phyloP scores from a whole-genome alignment of 345 rosid species.

The Populus davidiana region DNA sequence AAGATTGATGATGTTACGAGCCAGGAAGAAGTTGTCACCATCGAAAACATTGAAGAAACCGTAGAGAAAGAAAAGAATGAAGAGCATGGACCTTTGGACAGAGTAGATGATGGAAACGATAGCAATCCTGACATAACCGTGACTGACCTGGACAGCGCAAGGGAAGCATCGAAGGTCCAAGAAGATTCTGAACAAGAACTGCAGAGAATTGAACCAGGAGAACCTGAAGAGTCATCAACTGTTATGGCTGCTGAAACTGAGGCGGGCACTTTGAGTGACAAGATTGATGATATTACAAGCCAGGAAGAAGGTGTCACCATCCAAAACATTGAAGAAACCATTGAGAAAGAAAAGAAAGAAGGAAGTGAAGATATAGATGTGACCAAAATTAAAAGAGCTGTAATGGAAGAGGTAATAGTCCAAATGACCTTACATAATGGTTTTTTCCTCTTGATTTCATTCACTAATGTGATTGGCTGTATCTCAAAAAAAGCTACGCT shows the following conservation, averaged over 20 bases:
- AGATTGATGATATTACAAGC: neutral
- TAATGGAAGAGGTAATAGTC: conserved; percentile 18
- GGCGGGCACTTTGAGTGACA: neutral
- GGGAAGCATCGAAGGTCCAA: neutral
- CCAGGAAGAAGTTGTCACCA: neutral
- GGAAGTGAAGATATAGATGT: conserved; percentile 9
- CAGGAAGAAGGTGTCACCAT: conserved; percentile 3
- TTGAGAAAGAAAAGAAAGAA: conserved; percentile 1
- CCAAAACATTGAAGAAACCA: conserved; percentile 10
- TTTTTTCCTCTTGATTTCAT: neutral
- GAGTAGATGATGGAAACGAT: neutral
- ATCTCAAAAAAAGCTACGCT: neutral
- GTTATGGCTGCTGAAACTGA: conserved; percentile 2
- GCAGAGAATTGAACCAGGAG: conserved; percentile 2
- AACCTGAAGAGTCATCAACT: conserved; percentile 4
- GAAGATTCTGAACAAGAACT: too few relatives aligned
- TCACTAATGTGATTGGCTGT: neutral
- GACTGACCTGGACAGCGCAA: neutral
- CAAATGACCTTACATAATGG: neutral
- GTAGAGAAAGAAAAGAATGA: neutral
- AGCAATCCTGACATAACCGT: neutral
- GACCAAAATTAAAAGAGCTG: neutral
- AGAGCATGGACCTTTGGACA: neutral
- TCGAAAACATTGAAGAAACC: conserved; percentile 8
- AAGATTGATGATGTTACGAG: neutral